phyloP scores from a whole-genome alignment of 2,329 filamentous ascomycete species.

The Pestalotiopsis sp. region DNA sequence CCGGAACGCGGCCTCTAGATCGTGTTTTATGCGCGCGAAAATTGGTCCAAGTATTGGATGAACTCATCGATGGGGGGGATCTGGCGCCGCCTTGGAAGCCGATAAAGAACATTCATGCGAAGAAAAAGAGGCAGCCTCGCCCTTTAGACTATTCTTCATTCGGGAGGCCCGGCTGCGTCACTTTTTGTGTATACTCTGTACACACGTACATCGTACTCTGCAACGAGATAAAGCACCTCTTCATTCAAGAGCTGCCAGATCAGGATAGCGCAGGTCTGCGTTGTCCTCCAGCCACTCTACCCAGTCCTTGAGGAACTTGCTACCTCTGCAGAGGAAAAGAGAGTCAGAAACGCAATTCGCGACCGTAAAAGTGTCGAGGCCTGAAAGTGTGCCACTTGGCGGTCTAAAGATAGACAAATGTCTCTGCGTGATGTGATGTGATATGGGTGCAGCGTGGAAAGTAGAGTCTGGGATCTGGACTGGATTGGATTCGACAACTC shows the following conservation, averaged over 20 bases:
- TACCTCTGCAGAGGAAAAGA: conserved; percentile 62
- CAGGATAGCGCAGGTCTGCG: conserved; percentile 87
- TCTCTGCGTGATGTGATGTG: not conserved
- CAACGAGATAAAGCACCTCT: conserved; percentile 23
- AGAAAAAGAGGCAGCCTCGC: too few species aligned
- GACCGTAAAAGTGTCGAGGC: conserved; percentile 14
- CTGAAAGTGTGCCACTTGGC: not conserved
- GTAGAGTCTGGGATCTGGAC: not conserved
- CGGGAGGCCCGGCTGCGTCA: not conserved
- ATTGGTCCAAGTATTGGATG: conserved; percentile 11
- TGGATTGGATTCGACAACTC: conserved; percentile 44
- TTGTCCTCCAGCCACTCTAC: conserved; percentile 90
- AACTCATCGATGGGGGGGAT: conserved; percentile 9
- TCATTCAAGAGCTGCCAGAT: conserved; percentile 48
- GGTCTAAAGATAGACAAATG: conserved; percentile 7
- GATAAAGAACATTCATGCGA: not conserved
- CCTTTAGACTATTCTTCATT: not conserved
- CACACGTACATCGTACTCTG: too few species aligned
- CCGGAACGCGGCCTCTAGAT: not conserved
- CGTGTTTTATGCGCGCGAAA: not conserved
- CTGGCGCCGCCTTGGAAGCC: not conserved
- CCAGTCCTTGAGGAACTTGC: conserved; percentile 84
- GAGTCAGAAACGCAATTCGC: conserved; percentile 23
- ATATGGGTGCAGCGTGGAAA: not conserved
- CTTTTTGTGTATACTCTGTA: not conserved